phyloP scores from a whole-genome alignment of 345 rosid species.

The Eucalyptus sp. region DNA sequence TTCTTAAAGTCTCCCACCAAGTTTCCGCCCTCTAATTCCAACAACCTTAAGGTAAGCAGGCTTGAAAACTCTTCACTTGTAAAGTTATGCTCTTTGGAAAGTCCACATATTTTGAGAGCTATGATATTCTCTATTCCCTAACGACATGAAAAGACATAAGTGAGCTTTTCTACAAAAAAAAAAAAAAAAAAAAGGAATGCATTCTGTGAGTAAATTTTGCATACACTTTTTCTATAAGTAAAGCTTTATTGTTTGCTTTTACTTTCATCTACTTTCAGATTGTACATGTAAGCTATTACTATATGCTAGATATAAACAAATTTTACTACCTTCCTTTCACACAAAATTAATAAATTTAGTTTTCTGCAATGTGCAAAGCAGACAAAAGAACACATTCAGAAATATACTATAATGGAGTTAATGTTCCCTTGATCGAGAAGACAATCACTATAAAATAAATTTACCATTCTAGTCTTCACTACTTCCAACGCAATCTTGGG shows the following conservation, averaged over 20 bases:
- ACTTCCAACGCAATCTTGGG: background rate
- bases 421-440: background rate
- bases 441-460: accelerated
- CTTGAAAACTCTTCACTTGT: background rate
- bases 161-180: background rate
- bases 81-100: background rate
- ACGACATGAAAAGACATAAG: background rate
- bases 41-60: background rate
- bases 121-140: background rate
- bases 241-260: background rate
- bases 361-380: accelerated
- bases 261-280: background rate
- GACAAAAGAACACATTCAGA: too few relatives aligned
- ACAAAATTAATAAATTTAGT: too few relatives aligned
- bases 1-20: background rate
- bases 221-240: background rate
- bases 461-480: background rate
- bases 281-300: background rate
- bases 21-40: background rate
- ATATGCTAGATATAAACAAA: too few relatives aligned
- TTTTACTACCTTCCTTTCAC: background rate
- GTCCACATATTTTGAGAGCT: background rate
- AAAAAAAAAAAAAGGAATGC: too few relatives aligned
- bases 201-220: background rate
- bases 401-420: too few relatives aligned